These are phyloP conservation scores for Daldinia vernicosa DNA, from an alignment of 495 filamentous ascomycete genomes.

Conservation along the genomic window DNA sequence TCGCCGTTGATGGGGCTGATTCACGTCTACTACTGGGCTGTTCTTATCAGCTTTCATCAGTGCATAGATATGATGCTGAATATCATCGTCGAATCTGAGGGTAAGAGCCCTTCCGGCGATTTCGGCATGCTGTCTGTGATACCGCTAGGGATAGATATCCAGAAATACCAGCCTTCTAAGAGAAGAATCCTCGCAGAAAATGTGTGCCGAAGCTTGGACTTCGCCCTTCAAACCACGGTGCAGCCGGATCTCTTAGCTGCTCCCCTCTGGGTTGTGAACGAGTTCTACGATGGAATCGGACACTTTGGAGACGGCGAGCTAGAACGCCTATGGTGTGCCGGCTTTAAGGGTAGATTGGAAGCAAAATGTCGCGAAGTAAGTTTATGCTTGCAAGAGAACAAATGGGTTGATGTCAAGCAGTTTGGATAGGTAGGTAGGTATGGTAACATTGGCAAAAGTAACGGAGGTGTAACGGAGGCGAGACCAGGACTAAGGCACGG, in stretches of 20 bases:
- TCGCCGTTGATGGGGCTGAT: conserved; percentile 46
- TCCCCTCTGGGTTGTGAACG: conserved; percentile 46
- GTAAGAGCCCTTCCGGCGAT: neutral
- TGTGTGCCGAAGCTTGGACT: conserved; percentile 53
- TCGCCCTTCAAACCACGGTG: conserved; percentile 43
- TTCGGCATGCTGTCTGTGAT: conserved; percentile 32
- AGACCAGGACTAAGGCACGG: neutral
- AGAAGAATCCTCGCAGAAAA: conserved; percentile 47
- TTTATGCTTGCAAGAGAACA: conserved; percentile 41
- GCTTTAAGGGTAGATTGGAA: conserved; percentile 44
- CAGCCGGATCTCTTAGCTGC: conserved; percentile 55
- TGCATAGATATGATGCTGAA: conserved; percentile 50
- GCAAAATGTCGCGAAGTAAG: conserved; percentile 38
- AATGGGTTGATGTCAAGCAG: conserved; percentile 36
- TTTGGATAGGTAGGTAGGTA: conserved; percentile 33
- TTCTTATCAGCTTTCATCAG: conserved; percentile 52
- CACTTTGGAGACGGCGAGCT: conserved; percentile 44
- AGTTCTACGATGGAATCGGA: conserved; percentile 47
- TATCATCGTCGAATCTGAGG: conserved; percentile 47
- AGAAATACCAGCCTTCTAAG: conserved; percentile 41
- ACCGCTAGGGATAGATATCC: conserved; percentile 40
- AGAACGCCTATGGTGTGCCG: conserved; percentile 56
- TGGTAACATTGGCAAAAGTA: conserved; percentile 2
- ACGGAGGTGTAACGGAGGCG: neutral
- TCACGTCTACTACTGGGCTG: conserved; percentile 54